Evolutionary conservation across 2,329 filamentous ascomycete species (phyloP).

Genomic region (Lasiodiplodia gonubiensis): DNA sequence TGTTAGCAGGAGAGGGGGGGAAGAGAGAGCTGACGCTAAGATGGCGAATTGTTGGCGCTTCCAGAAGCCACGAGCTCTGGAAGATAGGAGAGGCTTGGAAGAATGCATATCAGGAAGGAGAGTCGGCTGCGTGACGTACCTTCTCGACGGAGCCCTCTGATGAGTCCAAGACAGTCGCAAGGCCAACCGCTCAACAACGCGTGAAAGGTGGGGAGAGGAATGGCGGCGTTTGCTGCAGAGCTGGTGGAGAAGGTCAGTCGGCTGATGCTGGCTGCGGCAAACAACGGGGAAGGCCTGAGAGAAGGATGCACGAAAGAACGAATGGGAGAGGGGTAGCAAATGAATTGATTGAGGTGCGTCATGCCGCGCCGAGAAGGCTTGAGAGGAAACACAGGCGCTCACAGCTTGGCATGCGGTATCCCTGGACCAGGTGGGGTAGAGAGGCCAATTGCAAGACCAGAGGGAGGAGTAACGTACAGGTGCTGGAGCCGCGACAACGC

Average conservation of each 20-base stretch:
- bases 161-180: too few relatives aligned
- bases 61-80: not conserved
- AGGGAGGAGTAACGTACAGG: not conserved
- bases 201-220: not conserved
- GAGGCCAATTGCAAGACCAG: not conserved
- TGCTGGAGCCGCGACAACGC: not conserved
- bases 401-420: slow-evolving; percentile 2
- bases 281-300: too few relatives aligned
- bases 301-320: not conserved
- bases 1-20: not conserved
- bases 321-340: not conserved
- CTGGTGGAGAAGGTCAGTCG: not conserved
- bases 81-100: too few relatives aligned
- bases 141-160: not conserved
- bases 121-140: not conserved
- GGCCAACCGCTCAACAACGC: too few relatives aligned
- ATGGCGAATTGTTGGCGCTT: too few relatives aligned
- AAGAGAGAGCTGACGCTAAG: too few relatives aligned
- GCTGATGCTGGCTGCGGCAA: not conserved
- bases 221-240: not conserved
- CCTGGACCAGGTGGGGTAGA: not conserved
- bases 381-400: not conserved
- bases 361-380: not conserved
- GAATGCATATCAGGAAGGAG: too few relatives aligned
- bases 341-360: not conserved